Evolutionary conservation across 208 protist genomes (phyloP).

Genomic region (Acanthamoeba rhysodes): DNA sequence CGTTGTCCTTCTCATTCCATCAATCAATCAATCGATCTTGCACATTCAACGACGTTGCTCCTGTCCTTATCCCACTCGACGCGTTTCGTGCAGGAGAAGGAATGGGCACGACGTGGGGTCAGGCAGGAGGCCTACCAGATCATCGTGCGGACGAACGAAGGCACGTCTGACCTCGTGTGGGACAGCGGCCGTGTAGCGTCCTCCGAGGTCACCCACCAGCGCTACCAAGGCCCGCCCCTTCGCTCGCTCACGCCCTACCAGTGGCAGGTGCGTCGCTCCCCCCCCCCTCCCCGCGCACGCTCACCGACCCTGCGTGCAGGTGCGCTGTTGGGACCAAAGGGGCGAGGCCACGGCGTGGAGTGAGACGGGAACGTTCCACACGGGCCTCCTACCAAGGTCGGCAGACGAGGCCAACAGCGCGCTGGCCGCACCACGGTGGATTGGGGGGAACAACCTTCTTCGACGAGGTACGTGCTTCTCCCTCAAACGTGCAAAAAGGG

Average conservation of each 20-base stretch:
- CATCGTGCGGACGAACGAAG: not conserved
- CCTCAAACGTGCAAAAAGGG: not conserved
- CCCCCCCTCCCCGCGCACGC: not conserved
- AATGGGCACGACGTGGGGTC: not conserved
- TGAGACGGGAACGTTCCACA: not conserved
- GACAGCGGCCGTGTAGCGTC: not conserved
- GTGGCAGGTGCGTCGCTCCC: not conserved
- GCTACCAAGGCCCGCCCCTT: not conserved
- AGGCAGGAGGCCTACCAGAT: slow-evolving; percentile 20
- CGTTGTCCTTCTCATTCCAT: not conserved
- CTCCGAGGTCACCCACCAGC: not conserved
- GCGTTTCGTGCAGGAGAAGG: not conserved
- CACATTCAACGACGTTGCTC: not conserved
- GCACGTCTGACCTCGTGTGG: not conserved
- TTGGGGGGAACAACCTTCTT: not conserved
- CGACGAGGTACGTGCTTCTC: not conserved
- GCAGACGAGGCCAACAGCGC: not conserved
- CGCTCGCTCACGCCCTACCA: not conserved
- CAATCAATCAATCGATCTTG: not conserved
- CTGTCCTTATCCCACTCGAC: not conserved
- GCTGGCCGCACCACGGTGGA: not conserved
- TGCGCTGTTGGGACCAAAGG: slow-evolving; percentile 1
- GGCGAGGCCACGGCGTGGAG: slow-evolving; percentile 1
- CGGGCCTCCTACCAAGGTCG: not conserved
- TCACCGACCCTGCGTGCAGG: not conserved